phyloP scores from a whole-genome alignment of 2,329 filamentous ascomycete genomes.

The Nemania serpens region DNA sequence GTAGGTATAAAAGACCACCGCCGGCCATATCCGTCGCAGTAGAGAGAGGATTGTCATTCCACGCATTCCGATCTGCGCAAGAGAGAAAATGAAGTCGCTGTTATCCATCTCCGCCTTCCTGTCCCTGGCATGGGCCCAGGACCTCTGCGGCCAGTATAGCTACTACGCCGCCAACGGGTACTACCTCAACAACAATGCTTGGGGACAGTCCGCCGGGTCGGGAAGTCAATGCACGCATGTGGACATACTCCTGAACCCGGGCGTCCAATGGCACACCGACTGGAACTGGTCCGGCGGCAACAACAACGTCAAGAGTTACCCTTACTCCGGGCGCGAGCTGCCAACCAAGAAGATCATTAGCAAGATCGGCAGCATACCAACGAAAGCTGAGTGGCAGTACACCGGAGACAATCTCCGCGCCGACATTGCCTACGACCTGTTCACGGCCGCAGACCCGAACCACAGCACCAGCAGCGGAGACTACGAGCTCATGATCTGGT shows the following conservation, averaged over 20 bases:
- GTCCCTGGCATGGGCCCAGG: slow-evolving; percentile 20
- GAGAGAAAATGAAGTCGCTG: slow-evolving; percentile 22
- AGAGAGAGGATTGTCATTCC: background rate
- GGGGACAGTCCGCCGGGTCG: slow-evolving; percentile 13
- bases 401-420: slow-evolving; percentile 25
- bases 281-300: slow-evolving; percentile 28
- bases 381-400: slow-evolving; percentile 27
- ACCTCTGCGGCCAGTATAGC: slow-evolving; percentile 24
- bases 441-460: slow-evolving; percentile 27
- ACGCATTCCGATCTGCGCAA: background rate
- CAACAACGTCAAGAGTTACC: slow-evolving; percentile 27
- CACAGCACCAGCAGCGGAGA: slow-evolving; percentile 23
- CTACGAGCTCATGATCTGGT: slow-evolving; percentile 31
- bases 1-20: slow-evolving; percentile 7
- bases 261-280: slow-evolving; percentile 21
- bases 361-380: slow-evolving; percentile 26
- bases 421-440: slow-evolving; percentile 26
- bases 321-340: slow-evolving; percentile 23
- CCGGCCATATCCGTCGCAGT: background rate
- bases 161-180: slow-evolving; percentile 22
- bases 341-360: slow-evolving; percentile 24
- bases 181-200: slow-evolving; percentile 29
- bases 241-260: slow-evolving; percentile 21
- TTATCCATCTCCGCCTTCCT: slow-evolving; percentile 16
- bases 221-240: slow-evolving; percentile 28